phyloP scores from a whole-genome alignment of 2,329 filamentous ascomycete genomes.

The Aspergillus sp. region DNA sequence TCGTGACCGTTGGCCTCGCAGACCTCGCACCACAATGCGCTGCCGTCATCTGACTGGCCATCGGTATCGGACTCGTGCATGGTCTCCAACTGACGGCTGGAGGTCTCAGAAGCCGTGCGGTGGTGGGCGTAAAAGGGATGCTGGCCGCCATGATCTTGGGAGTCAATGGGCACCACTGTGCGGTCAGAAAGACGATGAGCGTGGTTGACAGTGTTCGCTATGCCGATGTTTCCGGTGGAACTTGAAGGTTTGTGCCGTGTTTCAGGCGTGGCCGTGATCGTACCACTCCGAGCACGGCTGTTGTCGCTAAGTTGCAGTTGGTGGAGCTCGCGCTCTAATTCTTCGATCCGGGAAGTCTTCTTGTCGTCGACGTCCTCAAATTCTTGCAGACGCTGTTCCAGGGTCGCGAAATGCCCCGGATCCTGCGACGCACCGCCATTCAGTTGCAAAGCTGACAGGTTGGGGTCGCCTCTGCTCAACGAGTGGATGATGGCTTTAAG shows the following conservation, averaged over 20 bases:
- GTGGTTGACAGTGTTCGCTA: constrained; percentile 23
- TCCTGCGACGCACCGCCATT: constrained; percentile 30
- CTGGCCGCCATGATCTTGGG: constrained; percentile 27
- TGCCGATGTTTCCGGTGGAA: constrained; percentile 20
- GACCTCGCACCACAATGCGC: constrained; percentile 84
- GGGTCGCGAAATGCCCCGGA: constrained; percentile 52
- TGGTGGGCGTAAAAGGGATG: constrained; percentile 20
- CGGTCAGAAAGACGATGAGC: constrained; percentile 37
- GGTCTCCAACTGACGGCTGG: constrained; percentile 27
- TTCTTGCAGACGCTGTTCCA: constrained; percentile 75
- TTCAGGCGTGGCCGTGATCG: constrained; percentile 26
- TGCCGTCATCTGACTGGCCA: constrained; percentile 61
- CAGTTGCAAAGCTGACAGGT: constrained; percentile 19
- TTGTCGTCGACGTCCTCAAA: constrained; percentile 65
- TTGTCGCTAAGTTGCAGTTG: constrained; percentile 24
- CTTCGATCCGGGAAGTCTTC: constrained; percentile 69
- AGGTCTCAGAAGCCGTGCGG: constrained; percentile 20
- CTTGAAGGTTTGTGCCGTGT: constrained; percentile 28
- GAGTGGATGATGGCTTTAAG: constrained; percentile 98
- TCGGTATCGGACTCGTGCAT: constrained; percentile 36
- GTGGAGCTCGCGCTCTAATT: constrained; percentile 73
- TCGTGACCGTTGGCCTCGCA: constrained; percentile 90
- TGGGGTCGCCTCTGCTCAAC: constrained; percentile 60
- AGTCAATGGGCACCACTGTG: constrained; percentile 37
- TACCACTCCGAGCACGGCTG: constrained; percentile 29